A percentile compares a stretch with the other conserved stretches of the same genome.
phyloP scores from a whole-genome alignment of 176 grass and related monocot species.

The Lolium multiflorum region DNA sequence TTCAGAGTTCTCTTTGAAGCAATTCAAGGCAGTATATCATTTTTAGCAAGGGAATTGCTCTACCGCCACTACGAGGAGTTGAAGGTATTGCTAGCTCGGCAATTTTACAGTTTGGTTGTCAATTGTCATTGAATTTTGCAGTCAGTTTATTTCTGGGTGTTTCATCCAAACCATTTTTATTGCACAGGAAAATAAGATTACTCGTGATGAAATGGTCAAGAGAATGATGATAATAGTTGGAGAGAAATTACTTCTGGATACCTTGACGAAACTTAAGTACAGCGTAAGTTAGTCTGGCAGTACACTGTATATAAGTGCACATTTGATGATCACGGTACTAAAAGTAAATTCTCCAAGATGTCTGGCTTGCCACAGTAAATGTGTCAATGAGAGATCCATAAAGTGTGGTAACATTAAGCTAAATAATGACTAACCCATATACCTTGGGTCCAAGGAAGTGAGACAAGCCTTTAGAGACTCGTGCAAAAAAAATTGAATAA shows the following conservation, averaged over 20 bases:
- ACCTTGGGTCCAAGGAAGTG: not conserved
- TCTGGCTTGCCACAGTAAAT: not conserved
- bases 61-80: constrained; percentile 63
- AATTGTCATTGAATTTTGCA: not conserved
- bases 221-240: constrained; percentile 65
- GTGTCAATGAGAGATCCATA: not conserved
- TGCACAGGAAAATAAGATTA: constrained; percentile 57
- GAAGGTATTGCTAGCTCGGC: constrained; percentile 42
- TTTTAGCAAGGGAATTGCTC: constrained; percentile 57
- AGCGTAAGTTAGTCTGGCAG: constrained; percentile 41
- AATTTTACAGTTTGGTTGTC: not conserved
- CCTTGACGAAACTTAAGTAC: constrained; percentile 46
- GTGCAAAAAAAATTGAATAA: not conserved
- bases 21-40: constrained; percentile 46
- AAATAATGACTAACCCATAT: not conserved
- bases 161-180: constrained; percentile 30
- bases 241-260: constrained; percentile 48
- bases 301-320: not conserved
- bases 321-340: constrained; percentile 7
- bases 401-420: not conserved
- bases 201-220: constrained; percentile 58
- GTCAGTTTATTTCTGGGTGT: constrained; percentile 6
- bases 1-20: constrained; percentile 55
- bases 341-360: not conserved
- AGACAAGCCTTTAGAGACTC: not conserved